phyloP scores from a whole-genome alignment of 129 eudicot genomes.

The Calendula officinalis region DNA sequence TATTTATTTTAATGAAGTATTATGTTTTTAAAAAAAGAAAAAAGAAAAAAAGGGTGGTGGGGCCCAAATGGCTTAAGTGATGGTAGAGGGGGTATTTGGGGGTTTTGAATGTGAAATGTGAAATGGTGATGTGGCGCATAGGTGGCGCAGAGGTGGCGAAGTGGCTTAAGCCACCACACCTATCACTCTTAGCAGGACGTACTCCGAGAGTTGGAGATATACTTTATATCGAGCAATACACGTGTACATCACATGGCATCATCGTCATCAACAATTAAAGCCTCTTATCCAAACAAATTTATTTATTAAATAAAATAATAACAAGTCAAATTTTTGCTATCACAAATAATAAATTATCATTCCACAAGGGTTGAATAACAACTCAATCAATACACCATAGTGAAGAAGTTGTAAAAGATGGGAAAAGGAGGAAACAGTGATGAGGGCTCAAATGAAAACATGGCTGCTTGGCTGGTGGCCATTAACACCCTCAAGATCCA shows the following conservation, averaged over 20 bases:
- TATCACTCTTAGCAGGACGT: too few species aligned
- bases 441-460: slow-evolving; percentile 40
- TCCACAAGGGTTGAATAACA: neutral
- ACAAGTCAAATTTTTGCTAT: neutral
- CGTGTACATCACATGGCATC: neutral
- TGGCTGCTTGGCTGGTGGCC: slow-evolving; percentile 95
- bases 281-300: slow-evolving; percentile 17
- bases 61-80: too few species aligned
- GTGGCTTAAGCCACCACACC: too few species aligned
- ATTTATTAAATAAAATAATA: neutral
- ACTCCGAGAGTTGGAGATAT: too few species aligned
- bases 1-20: too few species aligned
- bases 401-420: slow-evolving; percentile 26
- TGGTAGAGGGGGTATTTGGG: too few species aligned
- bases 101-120: too few species aligned
- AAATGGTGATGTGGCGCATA: too few species aligned
- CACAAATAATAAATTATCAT: neutral
- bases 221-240: neutral
- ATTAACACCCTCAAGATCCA: slow-evolving; percentile 73
- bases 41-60: too few species aligned
- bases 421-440: slow-evolving; percentile 50
- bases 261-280: neutral
- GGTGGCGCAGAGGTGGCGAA: too few species aligned
- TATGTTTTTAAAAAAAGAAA: too few species aligned
- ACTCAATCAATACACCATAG: neutral